Base-by-base conservation (phyloP, 2,329 filamentous ascomycete species). In the Colletotrichum tabaci region DNA sequence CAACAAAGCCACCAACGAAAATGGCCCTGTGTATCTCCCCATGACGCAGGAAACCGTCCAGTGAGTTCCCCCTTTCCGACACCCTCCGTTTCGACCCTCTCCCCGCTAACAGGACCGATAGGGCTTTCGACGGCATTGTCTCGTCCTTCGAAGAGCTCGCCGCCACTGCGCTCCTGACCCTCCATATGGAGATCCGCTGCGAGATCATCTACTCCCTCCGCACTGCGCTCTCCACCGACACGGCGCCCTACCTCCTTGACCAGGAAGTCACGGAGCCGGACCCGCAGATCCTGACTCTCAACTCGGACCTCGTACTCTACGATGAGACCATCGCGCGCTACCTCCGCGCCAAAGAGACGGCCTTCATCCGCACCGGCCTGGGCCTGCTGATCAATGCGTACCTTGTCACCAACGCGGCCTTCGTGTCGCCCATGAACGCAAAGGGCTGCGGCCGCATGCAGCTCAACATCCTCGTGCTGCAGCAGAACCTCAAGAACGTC, bases 401-500 rank as follows among this genome's bases (percentile, higher is more conserved):
- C 78, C 90, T 98, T 3, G 90, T 98, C 47, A 85, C 90, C 72
- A 93, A 93, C 74, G 90, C 91, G 2, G 84, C 87, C 21, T 88
- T 89, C 78, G 93, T 96, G 55, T 90, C 91, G 61, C 91, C 92
- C 9, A 96, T 99, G 91, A 98, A 99, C 80, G 85, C 84, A 47
- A 90, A 93, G 76, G 96, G 96, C 52, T 94, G 92, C 71, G 90
- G 91, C n/a, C 90, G 95, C 47, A 95, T 99, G 90, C 92, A 95
- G 80, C 90, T 98, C 77, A 98, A 99, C 80, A 94, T 98, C 60
- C 88, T 98, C 30, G 96, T 99, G 50, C 86, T 99, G 62, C 96
- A 98, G 82, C 96, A 99, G 80, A 98, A 98, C 77, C 89, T 99
- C 66, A 98, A 98, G 84, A 97, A 97, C 75, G 92, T 99, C 64